Conservation (phyloP, 225 moss, liverwort and hornwort species). For the Physcomitrium patens region DNA sequence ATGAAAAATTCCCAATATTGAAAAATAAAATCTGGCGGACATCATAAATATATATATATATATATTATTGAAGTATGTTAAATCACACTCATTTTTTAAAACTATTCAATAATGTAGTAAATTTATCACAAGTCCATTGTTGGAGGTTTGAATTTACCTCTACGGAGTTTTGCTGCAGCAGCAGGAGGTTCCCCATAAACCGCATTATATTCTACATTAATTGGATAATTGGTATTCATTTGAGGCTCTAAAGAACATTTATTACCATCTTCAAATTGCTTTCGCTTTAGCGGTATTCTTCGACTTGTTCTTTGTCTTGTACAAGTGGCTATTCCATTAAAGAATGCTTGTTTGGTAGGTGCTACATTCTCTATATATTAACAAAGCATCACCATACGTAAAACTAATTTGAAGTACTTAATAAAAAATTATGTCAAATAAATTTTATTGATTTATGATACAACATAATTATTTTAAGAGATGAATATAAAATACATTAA, state of each 20-base stretch:
- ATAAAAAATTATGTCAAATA: too few relatives aligned
- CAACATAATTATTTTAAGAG: too few relatives aligned
- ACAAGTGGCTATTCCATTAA: conserved; percentile 68
- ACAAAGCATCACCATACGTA: rapidly evolving
- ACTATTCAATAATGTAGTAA: rapidly evolving
- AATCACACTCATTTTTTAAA: too few relatives aligned
- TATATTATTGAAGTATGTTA: too few relatives aligned
- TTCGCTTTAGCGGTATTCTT: conserved; percentile 75
- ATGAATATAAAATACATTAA: too few relatives aligned
- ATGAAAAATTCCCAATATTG: too few relatives aligned
- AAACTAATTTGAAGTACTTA: too few relatives aligned
- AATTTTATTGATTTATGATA: too few relatives aligned
- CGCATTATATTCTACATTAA: conserved; percentile 47
- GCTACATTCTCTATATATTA: conserved; percentile 37
- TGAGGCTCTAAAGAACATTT: conserved; percentile 40
- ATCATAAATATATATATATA: too few relatives aligned
- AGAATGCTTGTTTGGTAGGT: conserved; percentile 59
- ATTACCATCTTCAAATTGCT: conserved; percentile 56
- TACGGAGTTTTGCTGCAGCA: conserved; percentile 86
- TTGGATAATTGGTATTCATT: conserved; percentile 52
- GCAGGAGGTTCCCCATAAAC: conserved; percentile 84
- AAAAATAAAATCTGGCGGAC: too few relatives aligned
- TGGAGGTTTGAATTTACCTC: conserved; percentile 35
- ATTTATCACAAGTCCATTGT: too few relatives aligned
- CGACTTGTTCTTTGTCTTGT: conserved; percentile 87